Percentiles rank a stretch among this genome's conserved stretches.
Conservation (phyloP, 768 basidiomycete genomes). For the Fibroporia radiculosa region DNA sequence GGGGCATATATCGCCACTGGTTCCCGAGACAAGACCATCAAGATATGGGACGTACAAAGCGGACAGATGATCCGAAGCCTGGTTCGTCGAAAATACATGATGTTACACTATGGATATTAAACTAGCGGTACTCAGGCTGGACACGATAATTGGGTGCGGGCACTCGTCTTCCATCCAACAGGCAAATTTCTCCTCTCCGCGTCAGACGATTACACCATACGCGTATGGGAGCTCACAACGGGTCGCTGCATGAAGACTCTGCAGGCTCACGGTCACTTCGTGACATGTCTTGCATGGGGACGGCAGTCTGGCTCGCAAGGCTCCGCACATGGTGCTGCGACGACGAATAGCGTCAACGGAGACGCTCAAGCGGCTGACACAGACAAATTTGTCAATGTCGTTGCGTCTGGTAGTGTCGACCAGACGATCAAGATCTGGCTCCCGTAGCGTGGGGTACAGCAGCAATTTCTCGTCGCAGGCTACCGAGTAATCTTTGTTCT, state of each 20-base stretch:
- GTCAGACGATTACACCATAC: slow-evolving; percentile 51
- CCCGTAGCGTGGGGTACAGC: slow-evolving; percentile 8
- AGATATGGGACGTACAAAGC: slow-evolving; percentile 80
- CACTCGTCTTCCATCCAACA: slow-evolving; percentile 48
- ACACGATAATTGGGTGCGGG: slow-evolving; percentile 53
- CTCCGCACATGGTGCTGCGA: slow-evolving; percentile 6
- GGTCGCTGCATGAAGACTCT: slow-evolving; percentile 68
- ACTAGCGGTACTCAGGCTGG: slow-evolving; percentile 35
- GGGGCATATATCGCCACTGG: slow-evolving; percentile 46
- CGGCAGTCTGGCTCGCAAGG: slow-evolving; percentile 21
- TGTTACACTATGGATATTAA: slow-evolving; percentile 15
- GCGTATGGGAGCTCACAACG: slow-evolving; percentile 48
- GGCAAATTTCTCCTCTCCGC: slow-evolving; percentile 51
- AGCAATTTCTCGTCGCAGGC: background rate
- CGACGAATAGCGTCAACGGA: slow-evolving; percentile 42
- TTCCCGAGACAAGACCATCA: slow-evolving; percentile 86
- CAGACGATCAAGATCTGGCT: slow-evolving; percentile 20
- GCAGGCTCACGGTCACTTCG: slow-evolving; percentile 31
- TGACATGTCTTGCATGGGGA: slow-evolving; percentile 16
- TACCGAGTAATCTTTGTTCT: background rate
- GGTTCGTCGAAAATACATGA: slow-evolving; percentile 51
- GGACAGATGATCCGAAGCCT: slow-evolving; percentile 63
- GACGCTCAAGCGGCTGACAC: slow-evolving; percentile 27
- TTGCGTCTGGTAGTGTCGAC: slow-evolving; percentile 16
- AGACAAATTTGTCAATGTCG: slow-evolving; percentile 45